phyloP scores from a whole-genome alignment of 2,329 filamentous ascomycete genomes.

The Apiospora koreana region DNA sequence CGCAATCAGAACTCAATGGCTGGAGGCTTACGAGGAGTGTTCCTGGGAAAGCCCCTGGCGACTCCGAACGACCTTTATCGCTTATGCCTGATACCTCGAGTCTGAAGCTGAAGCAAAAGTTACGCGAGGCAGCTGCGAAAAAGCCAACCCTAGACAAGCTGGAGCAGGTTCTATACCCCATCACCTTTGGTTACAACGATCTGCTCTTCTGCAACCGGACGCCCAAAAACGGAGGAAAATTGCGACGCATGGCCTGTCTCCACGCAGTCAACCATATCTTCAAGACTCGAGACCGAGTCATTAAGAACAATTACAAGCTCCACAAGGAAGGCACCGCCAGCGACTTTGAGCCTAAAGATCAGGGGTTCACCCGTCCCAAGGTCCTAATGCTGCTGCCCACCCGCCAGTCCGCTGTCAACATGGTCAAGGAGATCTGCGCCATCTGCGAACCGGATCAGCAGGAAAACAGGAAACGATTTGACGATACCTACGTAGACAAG shows the following conservation, averaged over 20 bases:
- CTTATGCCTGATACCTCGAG: constrained; percentile 43
- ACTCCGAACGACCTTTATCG: constrained; percentile 34
- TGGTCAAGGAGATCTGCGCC: constrained; percentile 74
- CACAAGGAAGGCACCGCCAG: constrained; percentile 63
- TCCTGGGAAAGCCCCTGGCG: constrained; percentile 41
- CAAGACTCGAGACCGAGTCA: constrained; percentile 88
- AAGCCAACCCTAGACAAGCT: constrained; percentile 59
- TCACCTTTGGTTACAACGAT: constrained; percentile 82
- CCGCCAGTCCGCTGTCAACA: constrained; percentile 78
- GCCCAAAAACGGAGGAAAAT: constrained; percentile 63
- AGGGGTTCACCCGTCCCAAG: constrained; percentile 94
- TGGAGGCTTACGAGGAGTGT: constrained; percentile 49
- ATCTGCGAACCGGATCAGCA: constrained; percentile 85
- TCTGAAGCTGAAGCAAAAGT: constrained; percentile 70
- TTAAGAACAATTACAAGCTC: constrained; percentile 88
- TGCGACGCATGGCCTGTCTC: constrained; percentile 74
- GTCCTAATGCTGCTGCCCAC: constrained; percentile 90
- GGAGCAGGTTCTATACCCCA: constrained; percentile 66
- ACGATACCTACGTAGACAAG: constrained; percentile 75
- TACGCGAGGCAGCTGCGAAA: constrained; percentile 57
- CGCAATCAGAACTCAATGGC: constrained; percentile 46
- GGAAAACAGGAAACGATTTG: constrained; percentile 91
- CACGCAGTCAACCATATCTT: constrained; percentile 91
- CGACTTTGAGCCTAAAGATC: constrained; percentile 79
- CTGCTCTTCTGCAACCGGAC: constrained; percentile 75